Conservation (phyloP, 345 rosid species). For the Punica granatum region DNA sequence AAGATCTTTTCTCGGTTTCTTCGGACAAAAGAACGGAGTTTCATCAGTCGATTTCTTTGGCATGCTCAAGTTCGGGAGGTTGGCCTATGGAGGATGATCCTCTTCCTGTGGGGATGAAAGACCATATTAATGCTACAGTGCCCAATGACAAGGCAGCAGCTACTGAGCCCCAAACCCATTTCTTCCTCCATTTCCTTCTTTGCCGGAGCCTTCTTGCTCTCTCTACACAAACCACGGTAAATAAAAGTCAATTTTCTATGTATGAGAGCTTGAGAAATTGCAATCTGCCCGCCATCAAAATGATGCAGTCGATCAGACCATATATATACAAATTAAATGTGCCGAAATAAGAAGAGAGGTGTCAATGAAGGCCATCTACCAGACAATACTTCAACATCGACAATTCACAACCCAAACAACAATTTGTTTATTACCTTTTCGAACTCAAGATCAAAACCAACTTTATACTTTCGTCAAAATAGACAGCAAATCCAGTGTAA, state of each 20-base stretch:
- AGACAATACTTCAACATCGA: background rate
- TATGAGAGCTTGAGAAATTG: background rate
- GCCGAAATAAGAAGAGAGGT: background rate
- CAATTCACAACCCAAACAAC: background rate
- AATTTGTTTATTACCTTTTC: too few species aligned
- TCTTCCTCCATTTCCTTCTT: slow-evolving; percentile 43
- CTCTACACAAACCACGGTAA: slow-evolving; percentile 26
- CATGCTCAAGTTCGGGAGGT: slow-evolving; percentile 23
- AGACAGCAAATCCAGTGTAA: too few species aligned
- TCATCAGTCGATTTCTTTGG: slow-evolving; percentile 17
- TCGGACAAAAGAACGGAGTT: background rate
- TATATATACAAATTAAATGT: background rate
- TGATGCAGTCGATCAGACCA: too few species aligned
- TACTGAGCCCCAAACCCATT: slow-evolving; percentile 75
- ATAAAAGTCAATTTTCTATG: background rate
- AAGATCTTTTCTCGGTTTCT: background rate
- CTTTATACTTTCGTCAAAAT: too few species aligned
- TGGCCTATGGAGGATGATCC: slow-evolving; percentile 27
- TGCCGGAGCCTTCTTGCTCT: slow-evolving; percentile 39
- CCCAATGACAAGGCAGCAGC: slow-evolving; percentile 55
- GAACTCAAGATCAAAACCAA: background rate
- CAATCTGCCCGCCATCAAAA: background rate
- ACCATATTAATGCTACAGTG: slow-evolving; percentile 63
- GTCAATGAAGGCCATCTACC: background rate
- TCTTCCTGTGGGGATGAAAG: slow-evolving; percentile 39